These are phyloP conservation scores for Leucaena leucocephala DNA, from an alignment of 306 rosid species.

Conservation along the genomic window DNA sequence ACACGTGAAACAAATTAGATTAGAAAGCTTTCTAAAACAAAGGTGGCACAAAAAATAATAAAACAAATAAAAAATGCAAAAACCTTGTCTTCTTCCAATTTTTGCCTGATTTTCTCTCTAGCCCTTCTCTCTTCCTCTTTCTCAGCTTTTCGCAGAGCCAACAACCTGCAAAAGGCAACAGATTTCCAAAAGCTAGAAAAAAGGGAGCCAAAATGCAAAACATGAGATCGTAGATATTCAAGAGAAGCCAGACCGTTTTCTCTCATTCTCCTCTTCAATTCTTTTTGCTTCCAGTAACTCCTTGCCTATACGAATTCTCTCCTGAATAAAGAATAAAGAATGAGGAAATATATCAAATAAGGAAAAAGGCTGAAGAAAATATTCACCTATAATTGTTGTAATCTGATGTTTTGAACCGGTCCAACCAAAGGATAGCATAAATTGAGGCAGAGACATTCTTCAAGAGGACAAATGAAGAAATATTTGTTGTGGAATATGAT, in stretches of 20 bases:
- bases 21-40: slow-evolving; percentile 1
- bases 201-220: slow-evolving; percentile 23
- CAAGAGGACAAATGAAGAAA: slow-evolving; percentile 12
- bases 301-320: slow-evolving; percentile 96
- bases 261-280: slow-evolving; percentile 91
- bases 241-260: slow-evolving; percentile 71
- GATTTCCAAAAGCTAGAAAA: slow-evolving; percentile 26
- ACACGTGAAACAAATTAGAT: background rate
- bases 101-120: slow-evolving; percentile 88
- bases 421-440: slow-evolving; percentile 20
- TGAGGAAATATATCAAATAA: background rate
- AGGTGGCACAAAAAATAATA: background rate
- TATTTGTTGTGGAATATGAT: slow-evolving; percentile 8
- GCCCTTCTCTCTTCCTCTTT: slow-evolving; percentile 97
- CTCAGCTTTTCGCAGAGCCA: slow-evolving; percentile 94
- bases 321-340: slow-evolving; percentile 50
- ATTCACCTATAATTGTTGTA: slow-evolving; percentile 16
- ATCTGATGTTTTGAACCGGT: slow-evolving; percentile 2
- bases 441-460: slow-evolving; percentile 8
- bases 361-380: slow-evolving; percentile 20
- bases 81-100: slow-evolving; percentile 97
- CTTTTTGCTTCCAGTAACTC: slow-evolving; percentile 96
- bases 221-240: slow-evolving; percentile 25
- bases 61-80: slow-evolving; percentile 30
- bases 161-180: slow-evolving; percentile 56